phyloP scores from a whole-genome alignment of 2,329 filamentous ascomycete species.

The Fonsecaea nubica region DNA sequence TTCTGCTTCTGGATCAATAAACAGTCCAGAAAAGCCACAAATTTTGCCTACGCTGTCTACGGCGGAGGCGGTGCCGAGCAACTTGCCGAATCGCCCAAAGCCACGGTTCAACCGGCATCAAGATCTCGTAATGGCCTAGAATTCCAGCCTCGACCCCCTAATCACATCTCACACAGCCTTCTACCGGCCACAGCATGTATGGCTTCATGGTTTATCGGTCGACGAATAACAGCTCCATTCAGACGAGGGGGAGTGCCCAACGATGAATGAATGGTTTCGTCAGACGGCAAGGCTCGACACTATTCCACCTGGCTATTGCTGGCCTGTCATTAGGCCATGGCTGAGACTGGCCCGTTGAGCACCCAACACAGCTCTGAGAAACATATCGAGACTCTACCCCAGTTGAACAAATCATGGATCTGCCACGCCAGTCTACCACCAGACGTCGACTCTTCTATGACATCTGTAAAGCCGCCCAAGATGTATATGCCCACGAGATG shows the following conservation, averaged over 20 bases:
- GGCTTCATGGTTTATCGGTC: not conserved
- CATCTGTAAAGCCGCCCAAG: not conserved
- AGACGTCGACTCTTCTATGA: not conserved
- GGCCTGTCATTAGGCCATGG: not conserved
- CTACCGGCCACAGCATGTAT: not conserved
- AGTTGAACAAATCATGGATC: not conserved
- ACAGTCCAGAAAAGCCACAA: not conserved
- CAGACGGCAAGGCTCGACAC: not conserved
- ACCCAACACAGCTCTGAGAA: not conserved
- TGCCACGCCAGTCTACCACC: not conserved
- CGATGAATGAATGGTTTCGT: too few species aligned
- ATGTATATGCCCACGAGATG: too few species aligned
- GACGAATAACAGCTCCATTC: not conserved
- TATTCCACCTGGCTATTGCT: not conserved
- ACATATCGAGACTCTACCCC: not conserved
- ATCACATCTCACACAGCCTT: not conserved
- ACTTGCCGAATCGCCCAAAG: not conserved
- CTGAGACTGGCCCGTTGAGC: not conserved
- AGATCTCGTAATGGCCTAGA: slow-evolving; percentile 4
- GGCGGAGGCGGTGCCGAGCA: not conserved
- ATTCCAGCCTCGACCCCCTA: not conserved
- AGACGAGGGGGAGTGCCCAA: not conserved
- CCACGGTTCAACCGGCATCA: slow-evolving; percentile 29
- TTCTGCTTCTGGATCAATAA: not conserved
- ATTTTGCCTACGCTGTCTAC: not conserved